Evolutionary conservation across 345 rosid species (phyloP), one percentile per base, ranked within the genome.

Genomic region (Tarenaya hassleriana): DNA sequence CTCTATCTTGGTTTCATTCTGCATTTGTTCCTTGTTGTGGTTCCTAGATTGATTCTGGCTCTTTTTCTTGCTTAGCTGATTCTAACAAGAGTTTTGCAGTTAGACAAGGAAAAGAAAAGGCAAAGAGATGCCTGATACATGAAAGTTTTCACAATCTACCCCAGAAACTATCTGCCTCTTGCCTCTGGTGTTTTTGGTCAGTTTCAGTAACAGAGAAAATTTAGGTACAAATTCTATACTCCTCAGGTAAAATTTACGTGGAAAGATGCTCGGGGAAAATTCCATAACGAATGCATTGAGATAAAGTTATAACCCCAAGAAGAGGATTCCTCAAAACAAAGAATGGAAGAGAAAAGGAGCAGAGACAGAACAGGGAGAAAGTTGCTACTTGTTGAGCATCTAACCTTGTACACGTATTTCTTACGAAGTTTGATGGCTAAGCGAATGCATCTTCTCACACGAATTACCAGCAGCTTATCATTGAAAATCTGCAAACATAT

Each of bases 361-460:
- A 10, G 3, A 12, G 24, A 48, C 3, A 15, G 7, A 48, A 49
- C 3, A 58, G 45, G 53, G 43, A 16, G 43, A 49, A 16, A 5
- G 14, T 32, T 49, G 18, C 20, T 42, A 3, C 40, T 35, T 35
- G 47, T 53, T 20, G 20, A 38, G 44, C 47, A 56, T 32, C 77
- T 33, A 60, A 86, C 97, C 94, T 86, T 86, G 73, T 73, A 75
- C 56, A 79, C 73, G 60, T 81, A 89, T 70, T 83, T 89, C 74
- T 83, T 86, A 54, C 94, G 84, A 47, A 83, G 81, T 73, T 79
- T 86, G 66, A 86, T 83, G 14, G 97, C 95, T 50, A 79, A 53
- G 40, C 73, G 67, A 50, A 86, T 37, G 34, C 95, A 89, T 56
- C 88, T 78, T 66, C 58, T 86, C 40, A 83, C 81, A 33, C 72